Base-by-base conservation (phyloP, 495 filamentous ascomycete species). In the Penicillium riverlandense region DNA sequence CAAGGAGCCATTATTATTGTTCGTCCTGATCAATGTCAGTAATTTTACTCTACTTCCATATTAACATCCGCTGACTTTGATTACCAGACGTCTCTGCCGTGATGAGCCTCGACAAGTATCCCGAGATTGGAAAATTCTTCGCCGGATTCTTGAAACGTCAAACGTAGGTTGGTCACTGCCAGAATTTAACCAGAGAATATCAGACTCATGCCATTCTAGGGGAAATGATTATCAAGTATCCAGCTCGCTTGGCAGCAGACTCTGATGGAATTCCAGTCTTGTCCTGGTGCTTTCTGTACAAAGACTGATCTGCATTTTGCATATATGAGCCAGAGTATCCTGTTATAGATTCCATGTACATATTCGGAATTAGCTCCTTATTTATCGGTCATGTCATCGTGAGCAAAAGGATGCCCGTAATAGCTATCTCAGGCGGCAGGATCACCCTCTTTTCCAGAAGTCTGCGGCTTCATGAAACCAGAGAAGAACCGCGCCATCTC, bases 21-120 rank as follows among this genome's bases (percentile, higher is more conserved):
- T 22, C 70, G 83, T 6, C 83, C 83, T 5, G 83, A 87, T 66
- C 81, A 85, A 57, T 84, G 80, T 80, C 58, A 66, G 78, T 63
- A 38, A 15, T 6, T 34, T 7, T 29, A 6, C 8, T 8, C 8
- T 7, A 44, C 4, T 22, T 6, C 4, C 22, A 2, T 22, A 22
- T 22, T 22, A 6, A 22, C 4, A 22, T 22, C 22, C 22, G 22
- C 22, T 22, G 22, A 35, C 13, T 29, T 5, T 6, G 7, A 15
- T 1, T 27, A 8, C 29, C 41, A 68, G 63, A 74, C 50, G 65
- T 74, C 0, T 67, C 66, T 13, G 53, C 63, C 5, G 54, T 71
- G 3, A 31, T 64, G 35, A 44, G 46, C 12, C 32, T 72, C 6
- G 59, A 57, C 12, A 62, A 71, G 12, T 62, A 65, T 41, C 35